These are phyloP conservation scores for Wickerhamiella galacta DNA, from an alignment of 805 yeast species.

Conservation along the genomic window DNA sequence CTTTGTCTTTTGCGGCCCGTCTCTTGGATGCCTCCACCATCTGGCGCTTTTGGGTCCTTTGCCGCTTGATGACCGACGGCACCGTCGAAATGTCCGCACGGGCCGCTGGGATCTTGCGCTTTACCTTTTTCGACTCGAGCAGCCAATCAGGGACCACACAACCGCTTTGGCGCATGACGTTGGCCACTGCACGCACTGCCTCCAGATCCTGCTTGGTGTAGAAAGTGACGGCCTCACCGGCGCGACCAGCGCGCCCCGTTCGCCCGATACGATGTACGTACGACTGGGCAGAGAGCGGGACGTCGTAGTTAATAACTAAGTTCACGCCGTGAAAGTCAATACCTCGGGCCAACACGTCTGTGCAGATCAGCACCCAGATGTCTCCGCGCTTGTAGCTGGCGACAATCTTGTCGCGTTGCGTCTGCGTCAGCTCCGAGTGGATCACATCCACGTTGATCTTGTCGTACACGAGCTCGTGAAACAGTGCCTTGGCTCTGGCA, in stretches of 20 bases:
- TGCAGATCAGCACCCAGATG: slow-evolving; percentile 89
- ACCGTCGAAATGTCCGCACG: slow-evolving; percentile 75
- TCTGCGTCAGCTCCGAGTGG: slow-evolving; percentile 83
- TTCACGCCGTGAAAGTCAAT: slow-evolving; percentile 94
- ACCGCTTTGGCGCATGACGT: slow-evolving; percentile 92
- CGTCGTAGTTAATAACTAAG: slow-evolving; percentile 88
- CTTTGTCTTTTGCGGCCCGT: neutral
- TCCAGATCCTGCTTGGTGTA: slow-evolving; percentile 78
- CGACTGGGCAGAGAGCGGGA: slow-evolving; percentile 83
- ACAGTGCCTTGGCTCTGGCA: slow-evolving; percentile 84
- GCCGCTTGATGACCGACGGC: slow-evolving; percentile 23
- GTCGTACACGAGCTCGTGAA: slow-evolving; percentile 84
- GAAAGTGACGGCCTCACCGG: slow-evolving; percentile 78
- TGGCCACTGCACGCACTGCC: slow-evolving; percentile 66
- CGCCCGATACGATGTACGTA: slow-evolving; percentile 97
- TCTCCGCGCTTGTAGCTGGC: slow-evolving; percentile 79
- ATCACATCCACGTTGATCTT: slow-evolving; percentile 86
- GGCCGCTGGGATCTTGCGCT: slow-evolving; percentile 26
- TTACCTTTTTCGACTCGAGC: slow-evolving; percentile 26
- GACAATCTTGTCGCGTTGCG: slow-evolving; percentile 72
- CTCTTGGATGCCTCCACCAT: slow-evolving; percentile 34
- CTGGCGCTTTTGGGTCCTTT: slow-evolving; percentile 43
- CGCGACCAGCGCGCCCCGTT: slow-evolving; percentile 88
- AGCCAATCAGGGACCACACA: slow-evolving; percentile 59
- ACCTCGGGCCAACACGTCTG: slow-evolving; percentile 93